These are phyloP conservation scores for Aspergillus vadensis DNA, from an alignment of 2,329 filamentous ascomycete species.

Conservation along the genomic window DNA sequence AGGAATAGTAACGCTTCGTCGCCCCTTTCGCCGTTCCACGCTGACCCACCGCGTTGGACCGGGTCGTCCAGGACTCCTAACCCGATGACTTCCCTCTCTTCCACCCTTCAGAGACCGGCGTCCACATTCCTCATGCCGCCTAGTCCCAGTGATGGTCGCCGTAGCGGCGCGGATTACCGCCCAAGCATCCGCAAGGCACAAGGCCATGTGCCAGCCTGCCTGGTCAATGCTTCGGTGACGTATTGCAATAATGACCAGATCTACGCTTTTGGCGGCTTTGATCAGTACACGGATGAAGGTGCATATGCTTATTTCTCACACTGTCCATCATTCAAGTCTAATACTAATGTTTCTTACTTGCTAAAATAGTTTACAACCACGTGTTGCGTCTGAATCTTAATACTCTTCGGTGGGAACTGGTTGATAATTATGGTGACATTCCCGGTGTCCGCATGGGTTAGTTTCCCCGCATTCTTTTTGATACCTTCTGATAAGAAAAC, in stretches of 20 bases:
- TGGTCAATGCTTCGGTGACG: constrained; percentile 98
- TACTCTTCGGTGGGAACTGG: constrained; percentile 88
- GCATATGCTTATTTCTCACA: constrained; percentile 11
- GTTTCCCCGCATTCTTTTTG: constrained; percentile 26
- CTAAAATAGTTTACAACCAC: constrained; percentile 79
- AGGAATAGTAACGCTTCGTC: constrained; percentile 15
- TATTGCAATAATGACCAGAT: constrained; percentile 97
- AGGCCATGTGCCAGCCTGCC: constrained; percentile 82
- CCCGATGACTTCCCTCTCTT: constrained; percentile 37
- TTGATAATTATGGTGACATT: constrained; percentile 98
- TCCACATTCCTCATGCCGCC: constrained; percentile 92
- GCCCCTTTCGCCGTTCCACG: constrained; percentile 31
- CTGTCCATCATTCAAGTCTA: constrained; percentile 1
- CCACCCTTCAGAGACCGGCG: constrained; percentile 50
- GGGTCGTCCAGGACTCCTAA: constrained; percentile 32
- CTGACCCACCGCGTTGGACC: constrained; percentile 38
- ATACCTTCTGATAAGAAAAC: not conserved
- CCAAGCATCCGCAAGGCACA: constrained; percentile 79
- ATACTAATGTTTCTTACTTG: constrained; percentile 8
- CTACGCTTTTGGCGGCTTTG: constrained; percentile 96
- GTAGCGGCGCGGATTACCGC: constrained; percentile 70
- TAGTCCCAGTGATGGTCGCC: constrained; percentile 69
- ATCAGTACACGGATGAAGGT: constrained; percentile 96
- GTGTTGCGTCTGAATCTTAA: constrained; percentile 85
- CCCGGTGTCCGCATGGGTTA: constrained; percentile 94